Evolutionary conservation across 1,284 basidiomycete species (phyloP).

Genomic region (Melampsora americana): DNA sequence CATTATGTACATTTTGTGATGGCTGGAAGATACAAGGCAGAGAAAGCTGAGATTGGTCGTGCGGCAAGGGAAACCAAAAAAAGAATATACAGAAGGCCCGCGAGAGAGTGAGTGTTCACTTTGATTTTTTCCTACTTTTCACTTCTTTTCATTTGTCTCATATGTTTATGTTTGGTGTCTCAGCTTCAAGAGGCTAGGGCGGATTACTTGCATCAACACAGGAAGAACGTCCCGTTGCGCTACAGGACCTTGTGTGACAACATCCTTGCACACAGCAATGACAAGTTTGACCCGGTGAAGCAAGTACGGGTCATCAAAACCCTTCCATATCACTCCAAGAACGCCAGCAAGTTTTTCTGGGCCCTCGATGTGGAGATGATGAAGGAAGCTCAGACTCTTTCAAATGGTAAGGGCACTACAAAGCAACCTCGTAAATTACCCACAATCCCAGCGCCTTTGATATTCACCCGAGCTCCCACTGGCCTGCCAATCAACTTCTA

Average conservation of each 20-base stretch:
- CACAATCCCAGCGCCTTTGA: neutral
- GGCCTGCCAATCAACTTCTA: slow-evolving; percentile 29
- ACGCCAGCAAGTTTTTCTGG: slow-evolving; percentile 10
- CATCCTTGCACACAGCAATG: slow-evolving; percentile 30
- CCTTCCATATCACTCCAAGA: too few species aligned
- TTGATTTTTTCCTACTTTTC: neutral
- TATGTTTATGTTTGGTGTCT: neutral
- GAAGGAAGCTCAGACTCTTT: slow-evolving; percentile 1
- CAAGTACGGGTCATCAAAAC: slow-evolving; percentile 10
- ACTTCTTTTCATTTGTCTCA: neutral
- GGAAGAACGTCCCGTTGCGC: slow-evolving; percentile 14
- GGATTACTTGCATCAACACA: neutral
- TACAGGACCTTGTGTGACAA: neutral
- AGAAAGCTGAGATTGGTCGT: too few species aligned
- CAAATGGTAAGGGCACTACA: neutral
- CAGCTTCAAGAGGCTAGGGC: neutral
- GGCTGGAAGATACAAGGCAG: neutral
- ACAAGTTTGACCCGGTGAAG: neutral
- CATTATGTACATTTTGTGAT: slow-evolving; percentile 26
- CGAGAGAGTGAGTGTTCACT: slow-evolving; percentile 12
- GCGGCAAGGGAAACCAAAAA: neutral
- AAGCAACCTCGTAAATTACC: slow-evolving; percentile 1
- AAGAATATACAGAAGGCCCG: slow-evolving; percentile 18
- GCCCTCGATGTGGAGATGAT: neutral
- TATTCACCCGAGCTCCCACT: slow-evolving; percentile 5